Evolutionary conservation across 1,284 basidiomycete species (phyloP).

Genomic region (Cryptococcus depauperatus): DNA sequence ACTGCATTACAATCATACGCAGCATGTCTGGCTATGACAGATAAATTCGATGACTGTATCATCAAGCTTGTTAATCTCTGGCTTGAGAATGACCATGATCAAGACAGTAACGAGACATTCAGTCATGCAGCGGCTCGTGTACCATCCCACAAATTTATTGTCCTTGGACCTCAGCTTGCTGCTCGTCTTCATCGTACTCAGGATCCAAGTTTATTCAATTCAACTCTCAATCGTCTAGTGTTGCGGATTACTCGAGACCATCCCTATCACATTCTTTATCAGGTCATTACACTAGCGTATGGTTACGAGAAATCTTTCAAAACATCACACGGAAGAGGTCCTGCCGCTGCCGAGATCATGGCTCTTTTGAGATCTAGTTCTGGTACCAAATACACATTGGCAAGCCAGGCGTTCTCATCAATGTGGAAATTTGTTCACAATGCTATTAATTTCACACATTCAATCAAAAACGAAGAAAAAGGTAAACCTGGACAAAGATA

Average conservation of each 20-base stretch:
- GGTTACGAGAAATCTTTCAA: background rate
- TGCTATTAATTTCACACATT: too few species aligned
- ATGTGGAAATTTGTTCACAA: too few species aligned
- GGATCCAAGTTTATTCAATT: constrained; percentile 51
- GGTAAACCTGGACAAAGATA: too few species aligned
- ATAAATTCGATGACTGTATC: constrained; percentile 65
- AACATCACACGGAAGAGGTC: too few species aligned
- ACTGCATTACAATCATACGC: constrained; percentile 79
- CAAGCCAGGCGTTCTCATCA: too few species aligned
- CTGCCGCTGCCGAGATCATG: background rate
- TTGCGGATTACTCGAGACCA: constrained; percentile 76
- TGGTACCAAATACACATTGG: too few species aligned
- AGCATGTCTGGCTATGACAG: constrained; percentile 58
- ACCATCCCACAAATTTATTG: constrained; percentile 83
- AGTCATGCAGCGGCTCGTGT: constrained; percentile 46
- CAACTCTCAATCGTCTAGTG: constrained; percentile 59
- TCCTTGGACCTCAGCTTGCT: constrained; percentile 83
- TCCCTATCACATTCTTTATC: constrained; percentile 88
- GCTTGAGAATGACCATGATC: constrained; percentile 57
- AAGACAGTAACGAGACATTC: constrained; percentile 52
- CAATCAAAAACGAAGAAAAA: too few species aligned
- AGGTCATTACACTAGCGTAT: constrained; percentile 61
- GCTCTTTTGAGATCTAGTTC: too few species aligned
- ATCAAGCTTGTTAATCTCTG: constrained; percentile 83
- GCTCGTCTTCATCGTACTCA: constrained; percentile 62